Evolutionary conservation across 148 eudicot species (phyloP).

Genomic region (Amaranthus palmeri): DNA sequence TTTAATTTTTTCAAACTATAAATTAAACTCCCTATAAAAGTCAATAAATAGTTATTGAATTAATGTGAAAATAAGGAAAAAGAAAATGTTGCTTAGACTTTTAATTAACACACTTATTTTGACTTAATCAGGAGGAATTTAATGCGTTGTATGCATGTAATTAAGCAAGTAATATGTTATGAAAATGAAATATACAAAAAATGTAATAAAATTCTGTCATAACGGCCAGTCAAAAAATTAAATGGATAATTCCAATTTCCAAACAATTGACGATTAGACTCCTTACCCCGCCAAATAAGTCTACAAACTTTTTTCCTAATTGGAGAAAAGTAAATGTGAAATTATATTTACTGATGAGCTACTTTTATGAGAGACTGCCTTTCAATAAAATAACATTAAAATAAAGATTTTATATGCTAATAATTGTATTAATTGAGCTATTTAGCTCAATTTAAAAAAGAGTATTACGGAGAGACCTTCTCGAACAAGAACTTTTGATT

Average conservation of each 20-base stretch:
- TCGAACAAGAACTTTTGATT: no score
- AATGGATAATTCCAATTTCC: conserved; percentile 15
- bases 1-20: no score
- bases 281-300: conserved; percentile 5
- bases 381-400: no score
- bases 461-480: no score
- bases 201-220: background rate
- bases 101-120: background rate
- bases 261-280: conserved; percentile 18
- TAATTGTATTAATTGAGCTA: no score
- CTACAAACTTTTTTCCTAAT: background rate
- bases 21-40: background rate
- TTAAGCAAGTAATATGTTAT: conserved; percentile 1
- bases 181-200: conserved; percentile 6
- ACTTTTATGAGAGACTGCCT: no score
- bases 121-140: background rate
- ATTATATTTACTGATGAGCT: no score
- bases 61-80: conserved; percentile 8
- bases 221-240: conserved; percentile 16
- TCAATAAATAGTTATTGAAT: background rate
- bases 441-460: no score
- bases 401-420: no score
- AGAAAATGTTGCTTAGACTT: background rate
- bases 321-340: no score
- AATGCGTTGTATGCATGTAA: conserved; percentile 24